Conservation (phyloP, 306 rosid species). For the Prinsepia uniflora region DNA sequence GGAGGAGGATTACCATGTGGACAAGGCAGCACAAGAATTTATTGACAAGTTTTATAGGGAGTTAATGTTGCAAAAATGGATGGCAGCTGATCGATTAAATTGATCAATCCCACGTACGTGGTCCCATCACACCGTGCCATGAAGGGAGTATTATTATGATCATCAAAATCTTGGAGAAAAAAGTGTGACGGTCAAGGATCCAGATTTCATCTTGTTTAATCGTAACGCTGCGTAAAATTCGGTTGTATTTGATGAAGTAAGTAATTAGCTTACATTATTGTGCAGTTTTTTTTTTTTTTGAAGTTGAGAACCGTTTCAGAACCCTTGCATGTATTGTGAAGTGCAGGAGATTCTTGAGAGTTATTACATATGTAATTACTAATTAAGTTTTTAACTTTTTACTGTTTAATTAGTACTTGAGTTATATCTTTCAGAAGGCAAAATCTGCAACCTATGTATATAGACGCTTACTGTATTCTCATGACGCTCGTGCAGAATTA, state of each 20-base stretch:
- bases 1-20: conserved; percentile 28
- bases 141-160: neutral
- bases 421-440: neutral
- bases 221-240: too few relatives aligned
- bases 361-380: neutral
- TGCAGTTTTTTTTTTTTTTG: neutral
- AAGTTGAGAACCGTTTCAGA: neutral
- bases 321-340: neutral
- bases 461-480: too few relatives aligned
- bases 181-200: too few relatives aligned
- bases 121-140: too few relatives aligned
- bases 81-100: conserved; percentile 10
- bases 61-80: conserved; percentile 35
- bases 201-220: too few relatives aligned
- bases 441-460: neutral
- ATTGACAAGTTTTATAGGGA: conserved; percentile 36
- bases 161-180: neutral
- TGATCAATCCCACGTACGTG: neutral
- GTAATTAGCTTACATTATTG: neutral
- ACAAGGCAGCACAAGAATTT: conserved; percentile 39
- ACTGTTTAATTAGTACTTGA: neutral
- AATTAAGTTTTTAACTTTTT: neutral
- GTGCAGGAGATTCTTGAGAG: neutral
- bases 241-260: neutral
- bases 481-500: too few relatives aligned